These are phyloP conservation scores for Psilocybe sp. DNA, from an alignment of 768 basidiomycete species.

Conservation along the genomic window DNA sequence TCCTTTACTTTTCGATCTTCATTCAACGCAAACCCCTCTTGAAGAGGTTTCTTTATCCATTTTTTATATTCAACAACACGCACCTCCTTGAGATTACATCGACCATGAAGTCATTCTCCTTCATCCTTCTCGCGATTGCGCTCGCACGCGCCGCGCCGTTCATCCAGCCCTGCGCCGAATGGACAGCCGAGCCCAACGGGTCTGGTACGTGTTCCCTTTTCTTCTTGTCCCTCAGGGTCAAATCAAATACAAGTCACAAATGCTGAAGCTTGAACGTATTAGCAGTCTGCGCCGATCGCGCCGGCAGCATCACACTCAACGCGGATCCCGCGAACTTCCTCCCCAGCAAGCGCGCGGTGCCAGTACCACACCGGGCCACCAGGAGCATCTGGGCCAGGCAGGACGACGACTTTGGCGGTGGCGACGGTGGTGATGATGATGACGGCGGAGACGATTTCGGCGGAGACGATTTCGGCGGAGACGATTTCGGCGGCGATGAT, in stretches of 20 bases:
- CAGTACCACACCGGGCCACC: neutral
- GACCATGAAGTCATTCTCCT: slow-evolving; percentile 13
- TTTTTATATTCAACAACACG: slow-evolving; percentile 16
- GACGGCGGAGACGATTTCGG: slow-evolving; percentile 1
- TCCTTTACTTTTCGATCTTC: slow-evolving; percentile 8
- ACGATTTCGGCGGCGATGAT: slow-evolving; percentile 6
- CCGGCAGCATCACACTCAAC: slow-evolving; percentile 1
- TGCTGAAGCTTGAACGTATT: neutral
- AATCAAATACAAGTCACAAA: neutral
- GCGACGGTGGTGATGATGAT: neutral
- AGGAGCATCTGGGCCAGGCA: slow-evolving; percentile 16
- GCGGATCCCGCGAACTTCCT: slow-evolving; percentile 10
- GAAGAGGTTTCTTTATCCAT: neutral
- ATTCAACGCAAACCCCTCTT: slow-evolving; percentile 1
- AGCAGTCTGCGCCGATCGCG: neutral
- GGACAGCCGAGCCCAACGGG: slow-evolving; percentile 6
- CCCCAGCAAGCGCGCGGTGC: slow-evolving; percentile 2
- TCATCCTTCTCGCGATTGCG: slow-evolving; percentile 14
- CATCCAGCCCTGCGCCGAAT: slow-evolving; percentile 6
- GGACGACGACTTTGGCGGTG: slow-evolving; percentile 16
- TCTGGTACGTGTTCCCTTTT: neutral
- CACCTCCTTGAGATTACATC: slow-evolving; percentile 8
- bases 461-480: neutral
- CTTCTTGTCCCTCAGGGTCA: neutral
- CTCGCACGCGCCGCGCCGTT: slow-evolving; percentile 16